A percentile compares a stretch with the other conserved stretches of the same genome.
Conservation (phyloP, 2,329 filamentous ascomycete genomes). For the Pseudocercospora ulei region DNA sequence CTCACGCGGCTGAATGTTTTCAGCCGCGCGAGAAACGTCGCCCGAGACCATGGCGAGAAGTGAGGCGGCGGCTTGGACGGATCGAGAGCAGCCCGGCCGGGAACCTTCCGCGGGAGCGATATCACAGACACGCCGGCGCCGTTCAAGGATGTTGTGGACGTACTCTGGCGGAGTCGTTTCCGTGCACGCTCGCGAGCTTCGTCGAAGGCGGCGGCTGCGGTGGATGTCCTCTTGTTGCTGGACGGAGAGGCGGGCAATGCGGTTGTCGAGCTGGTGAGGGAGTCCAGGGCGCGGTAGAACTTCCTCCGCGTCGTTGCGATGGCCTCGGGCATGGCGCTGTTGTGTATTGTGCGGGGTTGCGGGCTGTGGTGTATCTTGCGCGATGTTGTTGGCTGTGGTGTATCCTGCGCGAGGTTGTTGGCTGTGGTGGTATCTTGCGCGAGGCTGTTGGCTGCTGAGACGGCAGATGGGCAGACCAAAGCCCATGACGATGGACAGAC, state of each 20-base stretch:
- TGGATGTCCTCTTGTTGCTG: conserved; percentile 21
- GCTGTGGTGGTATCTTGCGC: no score
- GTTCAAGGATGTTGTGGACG: conserved; percentile 25
- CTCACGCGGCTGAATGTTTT: conserved; percentile 85
- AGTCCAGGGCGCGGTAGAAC: conserved; percentile 65
- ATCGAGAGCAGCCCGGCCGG: conserved; percentile 12
- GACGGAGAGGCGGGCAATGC: conserved; percentile 29
- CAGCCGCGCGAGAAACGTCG: conserved; percentile 68
- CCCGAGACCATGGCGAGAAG: conserved; percentile 78
- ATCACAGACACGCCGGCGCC: conserved; percentile 22
- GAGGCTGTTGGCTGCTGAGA: no score
- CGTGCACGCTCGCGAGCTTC: conserved; percentile 26
- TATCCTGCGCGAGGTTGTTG: no score
- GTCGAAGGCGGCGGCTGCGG: conserved; percentile 21
- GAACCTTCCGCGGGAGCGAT: conserved; percentile 31
- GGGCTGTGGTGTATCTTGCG: no score
- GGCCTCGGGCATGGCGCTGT: conserved; percentile 34
- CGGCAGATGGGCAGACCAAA: no score
- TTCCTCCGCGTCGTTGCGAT: conserved; percentile 77
- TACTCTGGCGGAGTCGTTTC: conserved; percentile 30
- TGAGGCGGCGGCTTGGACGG: conserved; percentile 44
- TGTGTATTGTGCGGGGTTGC: no score
- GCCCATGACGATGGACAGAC: no score
- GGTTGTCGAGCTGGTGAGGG: conserved; percentile 42
- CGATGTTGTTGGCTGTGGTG: no score